phyloP scores from a whole-genome alignment of 2,329 filamentous ascomycete genomes.

The Ceratocystis harringtonii region DNA sequence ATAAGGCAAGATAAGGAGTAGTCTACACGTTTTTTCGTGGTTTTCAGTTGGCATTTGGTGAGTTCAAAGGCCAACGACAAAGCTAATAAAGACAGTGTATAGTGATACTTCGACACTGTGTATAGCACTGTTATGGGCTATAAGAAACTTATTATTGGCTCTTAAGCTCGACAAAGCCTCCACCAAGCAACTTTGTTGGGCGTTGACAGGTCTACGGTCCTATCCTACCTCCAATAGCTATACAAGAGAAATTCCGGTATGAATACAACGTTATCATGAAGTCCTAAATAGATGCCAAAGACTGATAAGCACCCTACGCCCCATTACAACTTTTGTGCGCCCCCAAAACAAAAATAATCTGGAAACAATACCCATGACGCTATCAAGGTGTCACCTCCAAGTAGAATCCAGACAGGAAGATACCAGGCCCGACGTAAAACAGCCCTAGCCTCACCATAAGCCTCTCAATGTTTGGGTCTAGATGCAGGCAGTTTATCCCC shows the following conservation, averaged over 20 bases:
- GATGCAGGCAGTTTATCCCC: background rate
- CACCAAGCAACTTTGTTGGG: constrained; percentile 11
- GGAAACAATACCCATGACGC: constrained; percentile 16
- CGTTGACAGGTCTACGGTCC: constrained; percentile 34
- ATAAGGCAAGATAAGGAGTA: no score
- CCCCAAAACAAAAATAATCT: constrained; percentile 1
- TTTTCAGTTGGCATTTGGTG: background rate
- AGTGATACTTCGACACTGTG: background rate
- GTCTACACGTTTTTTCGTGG: background rate
- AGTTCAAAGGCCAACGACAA: background rate
- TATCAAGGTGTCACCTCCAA: background rate
- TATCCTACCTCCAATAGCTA: background rate
- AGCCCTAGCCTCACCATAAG: background rate
- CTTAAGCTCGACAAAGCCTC: background rate
- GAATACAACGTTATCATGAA: constrained; percentile 7
- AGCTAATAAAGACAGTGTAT: background rate
- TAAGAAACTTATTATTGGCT: background rate
- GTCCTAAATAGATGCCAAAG: constrained; percentile 8
- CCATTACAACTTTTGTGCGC: constrained; percentile 20
- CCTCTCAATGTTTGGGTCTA: background rate
- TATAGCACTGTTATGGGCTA: background rate
- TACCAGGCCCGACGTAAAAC: background rate
- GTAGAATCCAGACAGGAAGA: background rate
- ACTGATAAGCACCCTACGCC: constrained; percentile 19
- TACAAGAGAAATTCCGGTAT: constrained; percentile 28